Evolutionary conservation across 768 basidiomycete species (phyloP), one percentile per base, ranked within the genome.

Genomic region (Pisolithus tinctorius): DNA sequence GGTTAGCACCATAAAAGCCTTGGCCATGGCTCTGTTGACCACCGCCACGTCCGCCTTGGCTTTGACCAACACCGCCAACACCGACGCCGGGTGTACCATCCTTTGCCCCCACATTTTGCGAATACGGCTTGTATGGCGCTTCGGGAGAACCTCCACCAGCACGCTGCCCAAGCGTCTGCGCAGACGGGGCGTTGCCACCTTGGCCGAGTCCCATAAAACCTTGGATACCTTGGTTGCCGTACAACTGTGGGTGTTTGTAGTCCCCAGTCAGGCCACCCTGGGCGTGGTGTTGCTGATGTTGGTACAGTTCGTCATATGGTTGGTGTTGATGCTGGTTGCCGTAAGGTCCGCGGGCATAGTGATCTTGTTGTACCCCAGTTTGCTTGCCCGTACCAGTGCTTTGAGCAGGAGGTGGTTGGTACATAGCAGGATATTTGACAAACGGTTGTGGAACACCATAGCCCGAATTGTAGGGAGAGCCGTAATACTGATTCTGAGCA

Each of bases 351-450:
- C 84, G 82, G 36, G 70, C 77, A 55, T 86, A 84, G 9, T 81
- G 82, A 51, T 82, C 81, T 51, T 73, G 78, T 50, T 77, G 76
- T 45, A 71, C 74, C 37, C 78, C 79, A 14, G 80, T 79, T 59
- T 86, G 85, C 62, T 86, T 85, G n/a, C 75, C 69, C 0, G 83
- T 79, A 5, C 78, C 82, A 14, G 79, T 78, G 4, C 78, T 80
- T 14, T 84, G 84, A 0, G 81, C 81, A 20, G 85, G 83, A 14
- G 84, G 83, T 8, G 81, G 76, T 58, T 83, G 82, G 73, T 85
- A 88, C 69, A 88, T 82, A 29, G 85, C 66, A 2, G 86, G 85
- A 61, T 88, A 89, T 68, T 89, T 86, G 63, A 83, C 81, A 62
- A 83, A 86, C 4, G 81, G 81, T 59, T 85, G 83, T 6, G 86